Percentiles rank a stretch among this genome's conserved stretches.
Evolutionary conservation across 176 grass and related monocot species (phyloP).

Genomic region (Aechmea fasciata): DNA sequence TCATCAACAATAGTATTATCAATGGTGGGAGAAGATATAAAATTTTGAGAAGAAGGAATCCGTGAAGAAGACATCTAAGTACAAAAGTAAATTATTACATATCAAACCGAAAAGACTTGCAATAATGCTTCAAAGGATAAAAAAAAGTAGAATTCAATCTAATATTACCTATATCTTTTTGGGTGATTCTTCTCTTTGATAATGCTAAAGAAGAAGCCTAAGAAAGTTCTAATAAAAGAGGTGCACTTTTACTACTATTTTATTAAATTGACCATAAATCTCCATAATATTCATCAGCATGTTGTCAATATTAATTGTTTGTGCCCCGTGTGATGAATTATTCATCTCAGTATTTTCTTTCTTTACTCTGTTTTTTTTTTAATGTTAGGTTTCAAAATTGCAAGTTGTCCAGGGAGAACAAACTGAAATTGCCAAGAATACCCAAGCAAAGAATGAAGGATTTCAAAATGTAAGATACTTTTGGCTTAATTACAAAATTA

Average conservation of each 20-base stretch:
- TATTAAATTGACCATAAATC: conserved; percentile 1
- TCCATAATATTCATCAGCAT: neutral
- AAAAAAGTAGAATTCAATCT: too few relatives aligned
- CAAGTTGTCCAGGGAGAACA: conserved; percentile 57
- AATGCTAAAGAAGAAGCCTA: too few relatives aligned
- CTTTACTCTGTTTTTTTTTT: neutral
- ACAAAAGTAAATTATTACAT: too few relatives aligned
- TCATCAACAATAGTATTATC: too few relatives aligned
- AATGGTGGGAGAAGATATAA: too few relatives aligned
- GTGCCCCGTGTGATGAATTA: neutral
- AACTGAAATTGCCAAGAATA: conserved; percentile 42
- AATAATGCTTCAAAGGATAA: too few relatives aligned
- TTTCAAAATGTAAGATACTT: conserved; percentile 77
- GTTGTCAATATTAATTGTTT: neutral
- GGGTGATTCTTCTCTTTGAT: too few relatives aligned
- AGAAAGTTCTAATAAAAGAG: too few relatives aligned
- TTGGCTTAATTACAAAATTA: neutral
- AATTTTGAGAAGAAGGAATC: too few relatives aligned
- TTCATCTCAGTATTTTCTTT: neutral
- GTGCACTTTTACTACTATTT: neutral
- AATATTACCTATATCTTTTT: too few relatives aligned
- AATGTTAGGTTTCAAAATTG: conserved; percentile 51
- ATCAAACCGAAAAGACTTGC: too few relatives aligned
- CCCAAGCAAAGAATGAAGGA: conserved; percentile 41
- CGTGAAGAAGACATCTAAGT: too few relatives aligned